These are phyloP conservation scores for Xerocomus potaroensis DNA, from an alignment of 768 basidiomycete genomes.

Conservation along the genomic window DNA sequence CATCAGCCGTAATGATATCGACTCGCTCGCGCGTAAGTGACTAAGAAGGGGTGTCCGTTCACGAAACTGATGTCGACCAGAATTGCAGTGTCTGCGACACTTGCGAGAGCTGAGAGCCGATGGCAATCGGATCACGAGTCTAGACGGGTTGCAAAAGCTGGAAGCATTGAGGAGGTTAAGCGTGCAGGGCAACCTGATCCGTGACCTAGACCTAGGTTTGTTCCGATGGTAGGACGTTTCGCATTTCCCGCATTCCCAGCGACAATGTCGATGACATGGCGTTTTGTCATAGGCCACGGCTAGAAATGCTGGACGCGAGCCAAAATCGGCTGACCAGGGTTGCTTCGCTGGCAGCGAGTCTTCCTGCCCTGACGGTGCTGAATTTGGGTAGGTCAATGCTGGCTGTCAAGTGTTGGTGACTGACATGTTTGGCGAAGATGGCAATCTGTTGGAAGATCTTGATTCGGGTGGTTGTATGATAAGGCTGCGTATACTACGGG, in stretches of 20 bases:
- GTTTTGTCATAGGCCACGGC: constrained; percentile 38
- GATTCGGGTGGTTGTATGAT: constrained; percentile 52
- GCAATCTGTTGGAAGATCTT: constrained; percentile 61
- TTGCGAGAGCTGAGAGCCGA: constrained; percentile 90
- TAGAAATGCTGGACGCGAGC: constrained; percentile 83
- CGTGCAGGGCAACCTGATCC: constrained; percentile 68
- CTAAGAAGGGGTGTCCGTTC: background rate
- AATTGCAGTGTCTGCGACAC: constrained; percentile 78
- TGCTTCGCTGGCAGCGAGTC: constrained; percentile 49
- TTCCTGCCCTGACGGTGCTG: constrained; percentile 63
- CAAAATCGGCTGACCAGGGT: constrained; percentile 64
- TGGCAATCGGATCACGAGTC: constrained; percentile 67
- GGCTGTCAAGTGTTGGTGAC: constrained; percentile 9
- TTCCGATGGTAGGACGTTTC: constrained; percentile 57
- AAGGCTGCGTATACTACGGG: constrained; percentile 76
- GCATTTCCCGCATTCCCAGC: constrained; percentile 4
- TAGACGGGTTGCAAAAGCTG: constrained; percentile 76
- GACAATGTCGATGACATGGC: constrained; percentile 12
- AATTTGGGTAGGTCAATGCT: constrained; percentile 67
- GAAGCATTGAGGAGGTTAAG: constrained; percentile 83
- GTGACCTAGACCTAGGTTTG: constrained; percentile 51
- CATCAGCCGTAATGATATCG: constrained; percentile 85
- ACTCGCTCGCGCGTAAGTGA: constrained; percentile 78
- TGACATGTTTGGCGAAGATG: constrained; percentile 46
- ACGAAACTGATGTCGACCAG: constrained; percentile 37